These are phyloP conservation scores for Pseudopediastrum boryanum DNA, from an alignment of 139 green algal species.

Conservation along the genomic window DNA sequence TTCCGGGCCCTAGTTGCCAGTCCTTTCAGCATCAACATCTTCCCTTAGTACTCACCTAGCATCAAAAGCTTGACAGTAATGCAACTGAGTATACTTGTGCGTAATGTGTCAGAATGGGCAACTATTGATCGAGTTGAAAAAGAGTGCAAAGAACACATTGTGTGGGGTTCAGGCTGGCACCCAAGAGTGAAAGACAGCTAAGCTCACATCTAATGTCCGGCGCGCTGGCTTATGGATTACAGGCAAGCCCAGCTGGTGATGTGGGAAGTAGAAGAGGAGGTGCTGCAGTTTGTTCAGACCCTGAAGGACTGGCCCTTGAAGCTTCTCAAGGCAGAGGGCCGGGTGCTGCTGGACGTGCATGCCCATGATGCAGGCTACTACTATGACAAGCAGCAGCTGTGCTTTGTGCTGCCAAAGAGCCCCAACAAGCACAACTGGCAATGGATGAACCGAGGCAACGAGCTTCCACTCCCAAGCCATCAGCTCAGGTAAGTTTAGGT, in stretches of 20 bases:
- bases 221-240: no score
- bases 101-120: no score
- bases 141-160: no score
- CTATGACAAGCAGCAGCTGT: background rate
- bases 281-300: constrained; percentile 1
- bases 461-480: background rate
- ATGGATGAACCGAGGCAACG: background rate
- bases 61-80: no score
- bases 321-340: background rate
- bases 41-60: no score
- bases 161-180: no score
- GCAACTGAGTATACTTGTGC: no score
- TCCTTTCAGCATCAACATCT: no score
- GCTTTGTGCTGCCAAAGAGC: background rate
- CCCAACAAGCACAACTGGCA: background rate
- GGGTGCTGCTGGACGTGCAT: constrained; percentile 14
- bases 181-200: no score
- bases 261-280: constrained; percentile 14
- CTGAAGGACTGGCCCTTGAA: constrained; percentile 27
- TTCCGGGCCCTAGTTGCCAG: no score
- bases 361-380: constrained; percentile 3
- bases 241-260: constrained; percentile 4
- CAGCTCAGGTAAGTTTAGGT: background rate
- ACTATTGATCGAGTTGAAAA: no score
- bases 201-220: no score